A percentile compares a stretch with the other conserved stretches of the same genome.
Conservation (phyloP, 1,139 yeast species). For the Candida freyschussii region DNA sequence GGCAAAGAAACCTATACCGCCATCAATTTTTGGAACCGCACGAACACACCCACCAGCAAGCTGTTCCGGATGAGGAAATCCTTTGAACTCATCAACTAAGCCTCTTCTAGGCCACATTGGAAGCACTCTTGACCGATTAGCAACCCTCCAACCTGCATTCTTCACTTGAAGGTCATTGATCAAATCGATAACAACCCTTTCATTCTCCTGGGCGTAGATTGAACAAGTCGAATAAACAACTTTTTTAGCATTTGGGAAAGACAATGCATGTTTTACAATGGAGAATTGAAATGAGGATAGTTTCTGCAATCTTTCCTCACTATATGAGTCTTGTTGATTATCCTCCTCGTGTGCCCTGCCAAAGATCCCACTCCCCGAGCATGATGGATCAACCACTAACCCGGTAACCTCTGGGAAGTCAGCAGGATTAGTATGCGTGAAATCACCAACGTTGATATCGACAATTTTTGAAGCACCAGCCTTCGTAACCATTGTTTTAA, state of each 20-base stretch:
- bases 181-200: conserved; percentile 77
- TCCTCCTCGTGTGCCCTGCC: conserved; percentile 56
- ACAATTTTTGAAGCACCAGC: conserved; percentile 71
- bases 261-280: conserved; percentile 83
- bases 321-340: conserved; percentile 36
- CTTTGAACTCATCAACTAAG: conserved; percentile 54
- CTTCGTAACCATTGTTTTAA: conserved; percentile 69
- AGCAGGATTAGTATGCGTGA: conserved; percentile 59
- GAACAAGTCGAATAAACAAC: conserved; percentile 97
- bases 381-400: conserved; percentile 89
- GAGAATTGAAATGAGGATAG: conserved; percentile 81
- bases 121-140: conserved; percentile 56
- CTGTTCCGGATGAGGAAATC: conserved; percentile 40
- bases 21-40: conserved; percentile 80
- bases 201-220: conserved; percentile 89
- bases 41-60: conserved; percentile 86
- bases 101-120: conserved; percentile 90
- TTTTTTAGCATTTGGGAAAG: conserved; percentile 68
- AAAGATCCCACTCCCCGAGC: conserved; percentile 96
- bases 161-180: conserved; percentile 58
- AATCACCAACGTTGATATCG: conserved; percentile 75
- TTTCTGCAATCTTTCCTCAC: conserved; percentile 58
- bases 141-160: conserved; percentile 70
- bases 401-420: conserved; percentile 70
- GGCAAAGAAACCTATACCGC: conserved; percentile 97